Conservation (phyloP, 2,329 filamentous ascomycete genomes). For the Pochonia chlamydosporia region DNA sequence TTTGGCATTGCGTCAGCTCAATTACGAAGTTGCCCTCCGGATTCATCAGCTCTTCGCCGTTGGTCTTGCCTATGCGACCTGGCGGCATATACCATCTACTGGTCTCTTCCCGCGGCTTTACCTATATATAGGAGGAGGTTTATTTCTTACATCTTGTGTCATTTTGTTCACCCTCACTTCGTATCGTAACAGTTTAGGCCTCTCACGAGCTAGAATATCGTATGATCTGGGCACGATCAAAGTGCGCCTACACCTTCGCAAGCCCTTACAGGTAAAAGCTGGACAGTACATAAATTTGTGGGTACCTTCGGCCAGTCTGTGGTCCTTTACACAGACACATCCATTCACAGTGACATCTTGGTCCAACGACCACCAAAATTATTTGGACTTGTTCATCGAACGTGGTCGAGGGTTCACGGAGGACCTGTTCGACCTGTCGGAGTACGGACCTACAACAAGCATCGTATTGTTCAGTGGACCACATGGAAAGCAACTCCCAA, state of each 20-base stretch:
- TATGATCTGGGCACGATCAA: slow-evolving; percentile 1
- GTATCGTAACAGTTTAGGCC: background rate
- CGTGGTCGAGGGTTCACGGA: background rate
- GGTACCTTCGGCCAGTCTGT: background rate
- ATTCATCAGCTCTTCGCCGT: background rate
- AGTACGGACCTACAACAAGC: background rate
- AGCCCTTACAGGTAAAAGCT: background rate
- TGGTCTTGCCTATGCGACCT: background rate
- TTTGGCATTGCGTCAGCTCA: background rate
- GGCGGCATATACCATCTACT: background rate
- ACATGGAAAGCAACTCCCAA: background rate
- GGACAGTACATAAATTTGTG: background rate
- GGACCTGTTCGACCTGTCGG: background rate
- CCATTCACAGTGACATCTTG: background rate
- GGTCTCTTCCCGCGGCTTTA: slow-evolving; percentile 1
- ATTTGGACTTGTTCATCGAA: background rate
- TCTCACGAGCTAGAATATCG: background rate
- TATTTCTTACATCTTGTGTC: background rate
- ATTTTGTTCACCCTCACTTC: background rate
- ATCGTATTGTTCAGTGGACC: background rate
- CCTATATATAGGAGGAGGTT: background rate
- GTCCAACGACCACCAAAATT: background rate
- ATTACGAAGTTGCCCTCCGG: background rate
- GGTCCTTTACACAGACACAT: background rate
- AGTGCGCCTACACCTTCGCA: background rate